phyloP scores from a whole-genome alignment of 169 alveolate genomes.

The Eimeria sp. region DNA sequence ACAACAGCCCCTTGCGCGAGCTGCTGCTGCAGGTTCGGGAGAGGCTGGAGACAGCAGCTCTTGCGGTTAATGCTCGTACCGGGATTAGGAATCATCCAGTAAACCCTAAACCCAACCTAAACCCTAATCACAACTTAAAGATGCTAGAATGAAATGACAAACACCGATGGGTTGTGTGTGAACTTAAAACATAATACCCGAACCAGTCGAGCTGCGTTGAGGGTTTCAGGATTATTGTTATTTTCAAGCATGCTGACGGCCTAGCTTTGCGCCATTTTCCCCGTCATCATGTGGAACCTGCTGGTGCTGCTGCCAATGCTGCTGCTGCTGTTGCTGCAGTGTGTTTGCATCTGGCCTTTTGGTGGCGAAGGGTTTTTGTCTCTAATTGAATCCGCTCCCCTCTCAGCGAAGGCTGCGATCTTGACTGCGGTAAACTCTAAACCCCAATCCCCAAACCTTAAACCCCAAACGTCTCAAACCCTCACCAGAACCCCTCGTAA shows the following conservation, averaged over 20 bases:
- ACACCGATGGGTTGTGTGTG: neutral
- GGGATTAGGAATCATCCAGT: neutral
- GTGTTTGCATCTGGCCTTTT: neutral
- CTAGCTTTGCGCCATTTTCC: neutral
- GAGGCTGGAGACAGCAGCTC: constrained; percentile 22
- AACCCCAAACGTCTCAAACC: neutral
- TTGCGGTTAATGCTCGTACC: constrained; percentile 20
- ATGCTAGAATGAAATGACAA: neutral
- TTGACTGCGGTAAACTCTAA: constrained; percentile 38
- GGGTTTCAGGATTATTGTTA: neutral
- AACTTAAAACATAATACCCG: neutral
- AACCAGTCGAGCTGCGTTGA: neutral
- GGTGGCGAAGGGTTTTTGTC: constrained; percentile 34
- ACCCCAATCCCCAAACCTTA: constrained; percentile 24
- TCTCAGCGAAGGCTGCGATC: constrained; percentile 44
- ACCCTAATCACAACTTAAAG: neutral
- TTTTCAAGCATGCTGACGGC: neutral
- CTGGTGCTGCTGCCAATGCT: constrained; percentile 33
- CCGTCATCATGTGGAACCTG: neutral
- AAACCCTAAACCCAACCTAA: constrained; percentile 14
- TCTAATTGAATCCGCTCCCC: constrained; percentile 24
- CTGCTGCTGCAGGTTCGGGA: constrained; percentile 36
- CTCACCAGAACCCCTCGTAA: neutral
- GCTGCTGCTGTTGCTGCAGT: constrained; percentile 66
- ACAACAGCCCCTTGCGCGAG: constrained; percentile 33